Conservation (phyloP, 129 eudicot species). For the Pulicaria dysenterica region DNA sequence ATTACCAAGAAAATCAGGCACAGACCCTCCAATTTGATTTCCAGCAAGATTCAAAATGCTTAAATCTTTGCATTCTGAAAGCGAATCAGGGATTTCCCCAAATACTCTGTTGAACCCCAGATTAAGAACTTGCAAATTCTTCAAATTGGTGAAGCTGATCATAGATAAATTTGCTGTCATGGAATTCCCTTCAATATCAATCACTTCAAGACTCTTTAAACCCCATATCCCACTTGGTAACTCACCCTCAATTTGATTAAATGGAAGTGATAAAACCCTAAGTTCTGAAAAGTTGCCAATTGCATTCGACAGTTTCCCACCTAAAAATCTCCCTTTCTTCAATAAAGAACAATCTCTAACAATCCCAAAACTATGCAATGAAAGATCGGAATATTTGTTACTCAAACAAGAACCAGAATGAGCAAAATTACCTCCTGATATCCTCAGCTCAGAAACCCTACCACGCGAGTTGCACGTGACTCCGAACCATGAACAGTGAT, state of each 20-base stretch:
- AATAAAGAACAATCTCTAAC: slow-evolving; percentile 45
- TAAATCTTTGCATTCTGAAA: slow-evolving; percentile 44
- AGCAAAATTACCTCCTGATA: slow-evolving; percentile 61
- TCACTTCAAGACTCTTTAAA: slow-evolving; percentile 53
- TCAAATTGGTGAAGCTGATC: slow-evolving; percentile 43
- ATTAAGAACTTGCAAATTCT: slow-evolving; percentile 61
- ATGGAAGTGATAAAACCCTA: slow-evolving; percentile 66
- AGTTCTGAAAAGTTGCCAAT: slow-evolving; percentile 55
- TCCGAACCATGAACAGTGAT: slow-evolving; percentile 70
- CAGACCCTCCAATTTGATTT: slow-evolving; percentile 45
- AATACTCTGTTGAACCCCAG: slow-evolving; percentile 50
- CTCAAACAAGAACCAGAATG: slow-evolving; percentile 47
- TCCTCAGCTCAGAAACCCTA: slow-evolving; percentile 53
- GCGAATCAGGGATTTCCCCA: slow-evolving; percentile 55
- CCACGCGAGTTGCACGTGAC: slow-evolving; percentile 59
- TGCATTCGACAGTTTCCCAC: slow-evolving; percentile 48
- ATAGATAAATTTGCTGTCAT: slow-evolving; percentile 46
- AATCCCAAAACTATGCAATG: slow-evolving; percentile 48
- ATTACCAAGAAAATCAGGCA: slow-evolving; percentile 54
- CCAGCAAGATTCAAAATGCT: slow-evolving; percentile 49
- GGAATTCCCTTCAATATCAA: slow-evolving; percentile 75
- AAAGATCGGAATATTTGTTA: slow-evolving; percentile 30
- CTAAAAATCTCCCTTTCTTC: slow-evolving; percentile 37
- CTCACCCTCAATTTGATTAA: slow-evolving; percentile 58
- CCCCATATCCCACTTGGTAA: slow-evolving; percentile 60